Evolutionary conservation across 1,284 basidiomycete species (phyloP), one percentile per base, ranked within the genome.

Genomic region (Apiotrichum laibachii): DNA sequence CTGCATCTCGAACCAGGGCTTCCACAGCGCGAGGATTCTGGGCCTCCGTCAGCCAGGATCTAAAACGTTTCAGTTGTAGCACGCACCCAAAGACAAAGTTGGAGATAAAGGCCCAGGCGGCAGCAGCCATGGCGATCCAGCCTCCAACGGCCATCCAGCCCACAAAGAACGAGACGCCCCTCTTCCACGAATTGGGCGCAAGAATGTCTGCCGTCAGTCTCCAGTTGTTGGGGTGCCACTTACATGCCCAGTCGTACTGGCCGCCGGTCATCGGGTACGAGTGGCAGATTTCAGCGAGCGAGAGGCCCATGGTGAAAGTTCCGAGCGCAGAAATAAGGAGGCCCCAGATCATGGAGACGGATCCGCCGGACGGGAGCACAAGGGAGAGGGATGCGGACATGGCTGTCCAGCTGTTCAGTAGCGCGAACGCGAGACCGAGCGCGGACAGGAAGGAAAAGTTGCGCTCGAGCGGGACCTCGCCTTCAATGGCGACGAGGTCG

Each of bases 331-430:
- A 64, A 0, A 66, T 62, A 15, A 73, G 48, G 44, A 78, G 64
- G 16, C 76, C 76, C 72, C 72, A 78, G 19, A 76, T 64, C 47
- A 75, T 69, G 2, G 70, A 67, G 18, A 69, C 65, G 12, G 70
- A 67, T 1, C 75, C 76, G 7, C 75, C 76, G 0, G 69, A 71
- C 11, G 72, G 60, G 18, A 77, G 66, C 11, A 65, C 62, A 12
- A 69, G 46, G 44, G 45, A 46, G n/a, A 57, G 46, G 13, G 37
- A 47, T 18, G 53, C 44, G 19, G 58, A 44, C 57, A 50, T 59
- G 57, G 10, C 57, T 26, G 50, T 62, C 57, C 57, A 62, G 16
- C 35, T 43, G 57, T 62, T 62, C 37, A 62, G 57, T 15, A 62
- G 54, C 7, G 61, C 61, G 21, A 62, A 62, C 21, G 57, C 61